Base-by-base conservation (phyloP, 768 basidiomycete genomes). In the Trametes cinnabarina region DNA sequence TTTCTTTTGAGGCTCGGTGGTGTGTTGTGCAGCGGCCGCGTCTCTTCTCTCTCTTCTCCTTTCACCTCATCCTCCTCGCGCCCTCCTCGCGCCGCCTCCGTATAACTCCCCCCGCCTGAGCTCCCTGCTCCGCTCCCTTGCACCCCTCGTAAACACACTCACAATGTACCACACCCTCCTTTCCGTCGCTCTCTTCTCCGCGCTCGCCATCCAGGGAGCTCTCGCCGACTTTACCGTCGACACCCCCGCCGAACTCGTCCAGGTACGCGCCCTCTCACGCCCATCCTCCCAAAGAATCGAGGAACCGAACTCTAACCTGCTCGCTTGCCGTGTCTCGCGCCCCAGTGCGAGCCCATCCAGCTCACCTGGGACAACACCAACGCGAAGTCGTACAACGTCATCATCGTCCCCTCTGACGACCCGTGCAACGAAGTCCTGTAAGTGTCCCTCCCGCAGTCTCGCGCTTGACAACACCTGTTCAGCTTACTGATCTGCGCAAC, bases 111-210 rank as follows among this genome's bases (percentile, higher is more conserved):
- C n/a, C n/a, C n/a, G 49, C 51, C 44, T 61, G 64, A 65, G 64
- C 65, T 66, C 69, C 72, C 66, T 66, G 66, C 69, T 61, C 65
- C 66, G 56, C 55, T 63, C 66, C 48, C 42, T 62, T 63, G 55
- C 61, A 7, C 30, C 53, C 63, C 51, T 60, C 61, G 53, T 15
- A 8, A n/a, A 32, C 30, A 39, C 37, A 39, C 55, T 42, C 48
- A 81, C 71, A 73, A 92, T 92, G 90, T 85, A 85, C 81, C 75
- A 83, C 77, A 88, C 90, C 75, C 74, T 92, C 88, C 50, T 90
- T 89, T 79, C 81, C 59, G 69, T 82, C 75, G 78, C 87, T 67
- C 82, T 91, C 85, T 73, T 90, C 76, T 72, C 80, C 68, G 68
- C 76, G 64, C 74, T 85, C 70, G 79, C 79, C 71, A 65, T 82